Percentiles rank a stretch among this genome's conserved stretches.
Evolutionary conservation across 1,139 yeast species (phyloP).

Genomic region (Ogataea hybrid): DNA sequence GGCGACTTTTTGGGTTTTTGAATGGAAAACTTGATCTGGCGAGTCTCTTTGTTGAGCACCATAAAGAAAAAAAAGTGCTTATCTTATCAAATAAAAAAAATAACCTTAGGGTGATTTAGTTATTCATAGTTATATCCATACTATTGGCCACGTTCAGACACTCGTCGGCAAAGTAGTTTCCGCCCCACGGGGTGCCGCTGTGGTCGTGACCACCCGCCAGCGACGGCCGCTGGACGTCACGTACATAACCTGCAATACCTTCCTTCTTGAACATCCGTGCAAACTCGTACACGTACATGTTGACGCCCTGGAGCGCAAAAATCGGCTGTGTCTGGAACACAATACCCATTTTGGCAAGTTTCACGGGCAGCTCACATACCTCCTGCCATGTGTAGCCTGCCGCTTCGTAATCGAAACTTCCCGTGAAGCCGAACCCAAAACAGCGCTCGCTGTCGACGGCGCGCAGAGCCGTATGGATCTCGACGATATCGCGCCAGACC

Average conservation of each 20-base stretch:
- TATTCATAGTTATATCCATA: constrained; percentile 13
- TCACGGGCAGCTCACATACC: constrained; percentile 22
- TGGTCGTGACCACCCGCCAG: constrained; percentile 14
- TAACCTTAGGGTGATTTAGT: neutral
- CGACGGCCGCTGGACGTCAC: constrained; percentile 23
- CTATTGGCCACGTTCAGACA: constrained; percentile 19
- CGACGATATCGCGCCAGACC: constrained; percentile 20
- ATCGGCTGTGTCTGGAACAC: constrained; percentile 30
- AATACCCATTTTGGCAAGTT: constrained; percentile 29
- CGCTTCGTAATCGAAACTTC: constrained; percentile 26
- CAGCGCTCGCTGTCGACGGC: constrained; percentile 26
- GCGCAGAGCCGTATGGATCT: constrained; percentile 26
- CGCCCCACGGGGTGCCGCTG: constrained; percentile 21
- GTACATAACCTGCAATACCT: constrained; percentile 27
- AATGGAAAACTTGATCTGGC: constrained; percentile 15
- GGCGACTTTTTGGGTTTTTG: constrained; percentile 1
- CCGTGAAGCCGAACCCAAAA: constrained; percentile 31
- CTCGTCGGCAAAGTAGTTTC: constrained; percentile 19
- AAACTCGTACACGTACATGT: constrained; percentile 21
- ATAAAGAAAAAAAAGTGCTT: constrained; percentile 2
- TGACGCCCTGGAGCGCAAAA: constrained; percentile 25
- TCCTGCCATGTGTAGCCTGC: constrained; percentile 28
- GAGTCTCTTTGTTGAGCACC: constrained; percentile 14
- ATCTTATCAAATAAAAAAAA: neutral
- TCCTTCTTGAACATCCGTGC: constrained; percentile 27